phyloP scores from a whole-genome alignment of 805 yeast genomes.

The Metschnikowia orientalis region DNA sequence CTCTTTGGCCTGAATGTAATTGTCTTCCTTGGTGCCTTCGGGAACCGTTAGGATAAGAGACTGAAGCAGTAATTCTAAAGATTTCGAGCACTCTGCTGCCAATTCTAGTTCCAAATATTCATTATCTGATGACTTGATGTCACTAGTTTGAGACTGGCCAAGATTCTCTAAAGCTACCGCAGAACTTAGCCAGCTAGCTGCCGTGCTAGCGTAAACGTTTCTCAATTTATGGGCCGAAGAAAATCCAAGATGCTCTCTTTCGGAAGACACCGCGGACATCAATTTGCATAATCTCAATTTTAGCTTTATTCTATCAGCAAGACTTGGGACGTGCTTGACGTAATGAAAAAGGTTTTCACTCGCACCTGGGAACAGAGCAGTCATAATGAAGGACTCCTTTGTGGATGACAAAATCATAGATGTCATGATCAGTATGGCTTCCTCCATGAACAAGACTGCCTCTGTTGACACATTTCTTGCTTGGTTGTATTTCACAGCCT shows the following conservation, averaged over 20 bases:
- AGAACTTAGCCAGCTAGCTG: constrained; percentile 51
- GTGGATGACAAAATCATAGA: constrained; percentile 31
- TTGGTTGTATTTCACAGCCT: constrained; percentile 33
- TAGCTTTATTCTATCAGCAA: constrained; percentile 30
- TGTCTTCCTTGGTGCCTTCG: constrained; percentile 50
- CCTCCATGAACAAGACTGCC: constrained; percentile 42
- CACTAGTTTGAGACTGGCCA: not conserved
- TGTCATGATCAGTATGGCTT: constrained; percentile 44
- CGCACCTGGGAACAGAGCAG: constrained; percentile 29
- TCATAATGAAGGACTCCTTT: constrained; percentile 34
- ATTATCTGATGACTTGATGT: constrained; percentile 26
- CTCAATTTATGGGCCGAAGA: constrained; percentile 46
- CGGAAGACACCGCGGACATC: constrained; percentile 30
- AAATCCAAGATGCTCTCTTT: constrained; percentile 30
- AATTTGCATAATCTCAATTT: constrained; percentile 43
- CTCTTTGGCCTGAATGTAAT: constrained; percentile 50
- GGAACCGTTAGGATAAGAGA: constrained; percentile 57
- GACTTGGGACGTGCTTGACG: constrained; percentile 26
- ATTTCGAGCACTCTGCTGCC: constrained; percentile 60
- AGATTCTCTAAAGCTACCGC: constrained; percentile 39
- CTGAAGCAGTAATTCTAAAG: constrained; percentile 51
- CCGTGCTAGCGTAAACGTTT: constrained; percentile 43
- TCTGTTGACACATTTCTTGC: constrained; percentile 25
- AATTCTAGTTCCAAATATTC: constrained; percentile 52
- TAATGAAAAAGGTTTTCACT: constrained; percentile 25